A percentile compares a stretch with the other conserved stretches of the same genome.
phyloP scores from a whole-genome alignment of 345 rosid species.

The Carallia pectinifolia region DNA sequence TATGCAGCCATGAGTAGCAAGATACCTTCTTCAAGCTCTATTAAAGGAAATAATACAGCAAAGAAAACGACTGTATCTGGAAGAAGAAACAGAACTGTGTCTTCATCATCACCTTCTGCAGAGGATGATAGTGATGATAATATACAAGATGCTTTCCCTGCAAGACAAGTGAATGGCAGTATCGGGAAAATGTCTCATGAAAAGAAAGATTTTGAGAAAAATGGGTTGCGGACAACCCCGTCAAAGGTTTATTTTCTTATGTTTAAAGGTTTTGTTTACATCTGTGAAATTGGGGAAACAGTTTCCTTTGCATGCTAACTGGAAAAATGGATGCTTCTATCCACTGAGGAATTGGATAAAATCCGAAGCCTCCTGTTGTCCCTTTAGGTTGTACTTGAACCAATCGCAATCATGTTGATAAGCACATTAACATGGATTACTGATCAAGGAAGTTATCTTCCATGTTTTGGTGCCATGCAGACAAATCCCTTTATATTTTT shows the following conservation, averaged over 20 bases:
- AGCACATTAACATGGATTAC: no score
- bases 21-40: constrained; percentile 13
- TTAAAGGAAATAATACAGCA: constrained; percentile 31
- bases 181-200: constrained; percentile 12
- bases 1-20: constrained; percentile 25
- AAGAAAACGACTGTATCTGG: constrained; percentile 24
- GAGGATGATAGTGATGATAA: constrained; percentile 38
- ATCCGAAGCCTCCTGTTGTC: no score
- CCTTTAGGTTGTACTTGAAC: no score
- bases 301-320: background rate
- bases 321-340: background rate
- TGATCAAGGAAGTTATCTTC: no score
- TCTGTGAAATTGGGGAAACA: background rate
- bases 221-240: constrained; percentile 16
- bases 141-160: constrained; percentile 17
- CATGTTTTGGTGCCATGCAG: no score
- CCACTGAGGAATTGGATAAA: background rate
- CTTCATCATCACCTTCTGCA: constrained; percentile 29
- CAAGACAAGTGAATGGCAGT: constrained; percentile 23
- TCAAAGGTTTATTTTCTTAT: constrained; percentile 33
- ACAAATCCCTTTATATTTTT: no score
- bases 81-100: constrained; percentile 20
- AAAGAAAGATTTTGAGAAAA: constrained; percentile 21
- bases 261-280: background rate
- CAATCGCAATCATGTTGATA: no score